A percentile compares a stretch with the other conserved stretches of the same genome.
phyloP scores from a whole-genome alignment of 192 early-diverging fungal genomes.

The Diversispora epigaea region DNA sequence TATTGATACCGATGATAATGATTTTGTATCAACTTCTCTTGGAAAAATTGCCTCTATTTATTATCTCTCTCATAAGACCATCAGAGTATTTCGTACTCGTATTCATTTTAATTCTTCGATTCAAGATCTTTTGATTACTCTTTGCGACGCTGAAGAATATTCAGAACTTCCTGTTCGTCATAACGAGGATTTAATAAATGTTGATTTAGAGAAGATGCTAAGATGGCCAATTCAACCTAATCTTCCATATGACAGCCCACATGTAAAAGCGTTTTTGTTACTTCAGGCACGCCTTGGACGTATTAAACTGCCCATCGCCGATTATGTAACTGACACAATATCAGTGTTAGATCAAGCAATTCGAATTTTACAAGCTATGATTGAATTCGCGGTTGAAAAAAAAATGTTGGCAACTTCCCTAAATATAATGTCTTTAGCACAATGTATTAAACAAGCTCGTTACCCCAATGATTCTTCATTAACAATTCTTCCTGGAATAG shows the following conservation, averaged over 20 bases:
- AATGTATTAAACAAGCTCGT: conserved; percentile 90
- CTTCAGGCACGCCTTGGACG: conserved; percentile 88
- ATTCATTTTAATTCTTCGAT: conserved; percentile 51
- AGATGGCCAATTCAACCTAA: conserved; percentile 62
- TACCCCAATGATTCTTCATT: conserved; percentile 79
- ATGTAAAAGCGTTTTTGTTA: conserved; percentile 87
- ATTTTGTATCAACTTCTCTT: conserved; percentile 68
- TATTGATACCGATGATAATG: conserved; percentile 64
- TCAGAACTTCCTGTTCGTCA: conserved; percentile 90
- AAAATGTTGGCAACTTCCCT: conserved; percentile 66
- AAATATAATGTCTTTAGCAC: conserved; percentile 79
- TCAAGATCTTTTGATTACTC: conserved; percentile 69
- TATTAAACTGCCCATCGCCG: conserved; percentile 75
- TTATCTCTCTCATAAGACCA: conserved; percentile 83
- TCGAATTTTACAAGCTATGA: conserved; percentile 92
- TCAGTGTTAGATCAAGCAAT: conserved; percentile 90
- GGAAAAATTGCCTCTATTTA: conserved; percentile 90
- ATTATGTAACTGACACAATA: conserved; percentile 89
- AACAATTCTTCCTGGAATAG: conserved; percentile 62
- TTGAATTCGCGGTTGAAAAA: conserved; percentile 76
- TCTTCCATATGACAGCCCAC: conserved; percentile 78
- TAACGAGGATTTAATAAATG: conserved; percentile 91
- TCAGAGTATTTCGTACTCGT: conserved; percentile 63
- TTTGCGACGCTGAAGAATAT: conserved; percentile 86
- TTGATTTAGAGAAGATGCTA: conserved; percentile 72